phyloP scores from a whole-genome alignment of 2,329 filamentous ascomycete genomes.

The Ophiostoma tasmaniense region DNA sequence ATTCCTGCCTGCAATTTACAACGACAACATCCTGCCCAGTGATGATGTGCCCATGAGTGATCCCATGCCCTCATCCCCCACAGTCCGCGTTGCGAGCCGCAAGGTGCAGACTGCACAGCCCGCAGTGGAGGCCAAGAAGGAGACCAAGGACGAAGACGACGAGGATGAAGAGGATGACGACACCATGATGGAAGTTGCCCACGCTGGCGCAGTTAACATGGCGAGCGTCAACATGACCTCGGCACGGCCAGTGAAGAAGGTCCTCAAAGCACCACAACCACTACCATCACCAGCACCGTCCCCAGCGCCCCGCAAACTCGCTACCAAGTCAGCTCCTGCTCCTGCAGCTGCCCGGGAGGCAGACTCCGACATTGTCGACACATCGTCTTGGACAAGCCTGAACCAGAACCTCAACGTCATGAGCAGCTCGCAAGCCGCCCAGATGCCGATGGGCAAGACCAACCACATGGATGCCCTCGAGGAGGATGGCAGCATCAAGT shows the following conservation, averaged over 20 bases:
- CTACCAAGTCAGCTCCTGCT: not conserved
- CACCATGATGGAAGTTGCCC: slow-evolving; percentile 78
- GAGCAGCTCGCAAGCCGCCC: slow-evolving; percentile 52
- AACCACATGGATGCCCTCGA: slow-evolving; percentile 81
- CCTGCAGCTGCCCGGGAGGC: slow-evolving; percentile 34
- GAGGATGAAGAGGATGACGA: slow-evolving; percentile 67
- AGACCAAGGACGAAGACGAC: slow-evolving; percentile 35
- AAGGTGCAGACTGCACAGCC: slow-evolving; percentile 44
- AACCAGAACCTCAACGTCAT: slow-evolving; percentile 80
- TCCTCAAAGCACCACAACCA: slow-evolving; percentile 52
- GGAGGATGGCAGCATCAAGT: slow-evolving; percentile 78
- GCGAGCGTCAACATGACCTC: slow-evolving; percentile 79
- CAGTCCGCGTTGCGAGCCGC: slow-evolving; percentile 66
- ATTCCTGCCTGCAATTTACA: slow-evolving; percentile 54
- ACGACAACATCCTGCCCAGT: slow-evolving; percentile 27
- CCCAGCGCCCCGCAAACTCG: slow-evolving; percentile 40
- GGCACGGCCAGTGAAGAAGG: slow-evolving; percentile 66
- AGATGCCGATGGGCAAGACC: slow-evolving; percentile 72
- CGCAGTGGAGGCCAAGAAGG: slow-evolving; percentile 23
- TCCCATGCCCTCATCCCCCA: slow-evolving; percentile 73
- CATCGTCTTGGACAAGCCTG: slow-evolving; percentile 80
- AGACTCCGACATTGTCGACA: slow-evolving; percentile 51
- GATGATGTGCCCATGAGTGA: slow-evolving; percentile 71
- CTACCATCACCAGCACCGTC: slow-evolving; percentile 67
- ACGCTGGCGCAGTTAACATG: slow-evolving; percentile 59